Evolutionary conservation across 2,329 filamentous ascomycete species (phyloP).

Genomic region (Biscogniauxia mediterranea): DNA sequence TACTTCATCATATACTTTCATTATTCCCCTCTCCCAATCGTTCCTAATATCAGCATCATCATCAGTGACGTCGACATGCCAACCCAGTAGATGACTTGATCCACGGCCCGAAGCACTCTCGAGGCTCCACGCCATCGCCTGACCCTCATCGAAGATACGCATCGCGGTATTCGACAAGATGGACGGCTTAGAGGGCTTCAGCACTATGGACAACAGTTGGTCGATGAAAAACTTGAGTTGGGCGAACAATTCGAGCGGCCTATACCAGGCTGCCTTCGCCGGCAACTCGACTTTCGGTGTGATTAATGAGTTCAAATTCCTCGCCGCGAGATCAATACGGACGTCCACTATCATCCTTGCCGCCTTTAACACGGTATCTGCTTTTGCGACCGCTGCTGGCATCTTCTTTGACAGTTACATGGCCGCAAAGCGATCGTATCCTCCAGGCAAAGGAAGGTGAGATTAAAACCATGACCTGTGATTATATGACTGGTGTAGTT

Average conservation of each 20-base stretch:
- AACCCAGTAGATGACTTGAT: conserved; percentile 45
- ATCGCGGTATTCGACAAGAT: conserved; percentile 24
- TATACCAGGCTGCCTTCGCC: conserved; percentile 30
- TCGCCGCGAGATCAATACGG: conserved; percentile 55
- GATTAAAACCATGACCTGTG: conserved; percentile 27
- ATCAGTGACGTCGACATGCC: conserved; percentile 30
- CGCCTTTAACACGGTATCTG: conserved; percentile 58
- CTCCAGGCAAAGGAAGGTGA: conserved; percentile 40
- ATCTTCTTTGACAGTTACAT: conserved; percentile 58
- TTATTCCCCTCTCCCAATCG: conserved; percentile 16
- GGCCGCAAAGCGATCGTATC: conserved; percentile 38
- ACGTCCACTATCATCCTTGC: conserved; percentile 62
- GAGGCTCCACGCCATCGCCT: conserved; percentile 31
- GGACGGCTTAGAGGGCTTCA: conserved; percentile 24
- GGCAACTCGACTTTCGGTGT: conserved; percentile 45
- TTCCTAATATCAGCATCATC: conserved; percentile 23
- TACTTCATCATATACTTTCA: conserved; percentile 25
- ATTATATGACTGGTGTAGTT: conserved; percentile 5
- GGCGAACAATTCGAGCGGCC: conserved; percentile 20
- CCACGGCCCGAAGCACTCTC: conserved; percentile 31
- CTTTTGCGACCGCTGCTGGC: conserved; percentile 53
- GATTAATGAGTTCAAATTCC: conserved; percentile 51
- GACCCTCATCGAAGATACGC: conserved; percentile 21
- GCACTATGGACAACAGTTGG: conserved; percentile 25
- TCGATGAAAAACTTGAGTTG: conserved; percentile 27